Conservation (phyloP, 257 asterid genomes). For the Capsicum rhomboideum region DNA sequence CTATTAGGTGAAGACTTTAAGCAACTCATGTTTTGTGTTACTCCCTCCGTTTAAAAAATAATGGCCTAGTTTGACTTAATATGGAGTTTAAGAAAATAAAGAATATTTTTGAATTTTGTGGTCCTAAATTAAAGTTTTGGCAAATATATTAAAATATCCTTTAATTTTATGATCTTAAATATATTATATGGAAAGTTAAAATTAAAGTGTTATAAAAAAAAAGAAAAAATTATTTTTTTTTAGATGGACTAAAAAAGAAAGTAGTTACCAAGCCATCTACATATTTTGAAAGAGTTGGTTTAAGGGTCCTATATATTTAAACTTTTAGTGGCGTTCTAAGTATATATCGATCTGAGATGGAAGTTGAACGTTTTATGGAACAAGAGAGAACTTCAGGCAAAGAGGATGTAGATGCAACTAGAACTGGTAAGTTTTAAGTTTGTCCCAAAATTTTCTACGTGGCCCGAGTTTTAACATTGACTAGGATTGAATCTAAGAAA, state of each 20-base stretch:
- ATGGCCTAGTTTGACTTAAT: no score
- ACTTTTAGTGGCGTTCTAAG: background rate
- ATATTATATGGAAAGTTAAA: no score
- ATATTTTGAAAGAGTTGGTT: background rate
- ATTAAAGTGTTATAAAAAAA: no score
- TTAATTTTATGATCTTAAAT: no score
- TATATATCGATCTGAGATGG: background rate
- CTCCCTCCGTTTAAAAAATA: no score
- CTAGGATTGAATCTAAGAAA: background rate
- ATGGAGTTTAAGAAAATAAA: no score
- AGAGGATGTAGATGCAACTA: background rate
- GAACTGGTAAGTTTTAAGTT: background rate
- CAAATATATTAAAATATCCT: no score
- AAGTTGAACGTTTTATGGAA: background rate
- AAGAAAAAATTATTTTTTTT: no score
- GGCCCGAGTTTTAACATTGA: background rate
- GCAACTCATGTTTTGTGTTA: background rate
- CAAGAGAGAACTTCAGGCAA: constrained; percentile 1
- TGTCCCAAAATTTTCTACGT: background rate
- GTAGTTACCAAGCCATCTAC: no score
- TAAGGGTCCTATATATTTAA: background rate
- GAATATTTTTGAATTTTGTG: no score
- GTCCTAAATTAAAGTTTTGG: no score
- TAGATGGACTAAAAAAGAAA: no score
- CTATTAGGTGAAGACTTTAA: background rate